Evolutionary conservation across 1,139 yeast species (phyloP).

Genomic region (Lodderomyces theae): DNA sequence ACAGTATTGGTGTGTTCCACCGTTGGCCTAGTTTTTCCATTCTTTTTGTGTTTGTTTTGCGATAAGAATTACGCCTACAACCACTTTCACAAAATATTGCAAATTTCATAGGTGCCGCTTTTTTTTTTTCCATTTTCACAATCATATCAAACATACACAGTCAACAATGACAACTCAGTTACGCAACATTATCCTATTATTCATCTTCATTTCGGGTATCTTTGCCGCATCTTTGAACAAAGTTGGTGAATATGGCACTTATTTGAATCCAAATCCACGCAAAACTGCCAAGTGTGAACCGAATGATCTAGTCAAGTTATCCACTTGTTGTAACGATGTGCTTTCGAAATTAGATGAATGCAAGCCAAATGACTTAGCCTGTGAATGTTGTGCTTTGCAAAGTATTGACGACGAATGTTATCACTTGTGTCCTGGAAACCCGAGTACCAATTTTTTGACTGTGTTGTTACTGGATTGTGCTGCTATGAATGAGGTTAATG

Average conservation of each 20-base stretch:
- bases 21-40: too few relatives aligned
- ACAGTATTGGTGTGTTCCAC: too few relatives aligned
- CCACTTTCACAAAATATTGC: too few relatives aligned
- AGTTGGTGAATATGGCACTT: slow-evolving; percentile 34
- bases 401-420: slow-evolving; percentile 44
- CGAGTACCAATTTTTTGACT: slow-evolving; percentile 45
- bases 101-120: too few relatives aligned
- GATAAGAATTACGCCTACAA: too few relatives aligned
- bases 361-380: slow-evolving; percentile 51
- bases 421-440: slow-evolving; percentile 48
- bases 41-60: too few relatives aligned
- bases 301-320: slow-evolving; percentile 40
- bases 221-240: slow-evolving; percentile 5
- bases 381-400: slow-evolving; percentile 56
- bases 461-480: slow-evolving; percentile 47
- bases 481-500: slow-evolving; percentile 46
- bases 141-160: neutral
- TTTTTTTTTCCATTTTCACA: neutral
- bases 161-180: neutral
- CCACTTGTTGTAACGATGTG: slow-evolving; percentile 47
- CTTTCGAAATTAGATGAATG: slow-evolving; percentile 45
- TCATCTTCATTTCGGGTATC: slow-evolving; percentile 1
- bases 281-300: slow-evolving; percentile 34
- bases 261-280: slow-evolving; percentile 47
- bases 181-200: neutral